Percentiles rank a stretch among this genome's conserved stretches.
Evolutionary conservation across 2,329 filamentous ascomycete genomes (phyloP).

Genomic region (Neonectria punicea): DNA sequence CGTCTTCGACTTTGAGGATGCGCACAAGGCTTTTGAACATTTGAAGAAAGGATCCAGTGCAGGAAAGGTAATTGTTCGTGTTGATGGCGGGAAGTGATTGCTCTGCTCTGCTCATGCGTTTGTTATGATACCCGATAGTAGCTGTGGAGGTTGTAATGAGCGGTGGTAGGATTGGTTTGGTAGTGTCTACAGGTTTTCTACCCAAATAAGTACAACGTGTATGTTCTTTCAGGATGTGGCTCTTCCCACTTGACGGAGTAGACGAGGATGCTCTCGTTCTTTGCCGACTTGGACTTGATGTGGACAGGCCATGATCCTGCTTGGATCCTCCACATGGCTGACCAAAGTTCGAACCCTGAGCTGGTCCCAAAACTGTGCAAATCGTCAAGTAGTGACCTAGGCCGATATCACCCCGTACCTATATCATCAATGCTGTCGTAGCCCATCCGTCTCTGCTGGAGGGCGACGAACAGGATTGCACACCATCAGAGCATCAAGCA

Average conservation of each 20-base stretch:
- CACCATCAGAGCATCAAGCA: neutral
- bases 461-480: neutral
- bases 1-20: slow-evolving; percentile 66
- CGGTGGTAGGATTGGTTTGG: neutral
- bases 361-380: neutral
- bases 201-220: neutral
- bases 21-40: slow-evolving; percentile 65
- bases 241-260: neutral
- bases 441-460: neutral
- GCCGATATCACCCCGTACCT: neutral
- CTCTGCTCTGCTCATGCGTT: neutral
- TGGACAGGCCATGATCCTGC: too few species aligned
- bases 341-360: neutral
- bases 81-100: slow-evolving; percentile 24
- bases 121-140: slow-evolving; percentile 18
- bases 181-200: neutral
- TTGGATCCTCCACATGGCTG: neutral
- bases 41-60: slow-evolving; percentile 67
- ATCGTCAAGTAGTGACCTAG: neutral
- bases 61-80: slow-evolving; percentile 67
- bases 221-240: neutral
- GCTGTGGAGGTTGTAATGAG: neutral
- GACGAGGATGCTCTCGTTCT: neutral
- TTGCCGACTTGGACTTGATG: neutral
- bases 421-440: neutral